Conservation (phyloP, 768 basidiomycete genomes). For the Atractiella rhizophila region DNA sequence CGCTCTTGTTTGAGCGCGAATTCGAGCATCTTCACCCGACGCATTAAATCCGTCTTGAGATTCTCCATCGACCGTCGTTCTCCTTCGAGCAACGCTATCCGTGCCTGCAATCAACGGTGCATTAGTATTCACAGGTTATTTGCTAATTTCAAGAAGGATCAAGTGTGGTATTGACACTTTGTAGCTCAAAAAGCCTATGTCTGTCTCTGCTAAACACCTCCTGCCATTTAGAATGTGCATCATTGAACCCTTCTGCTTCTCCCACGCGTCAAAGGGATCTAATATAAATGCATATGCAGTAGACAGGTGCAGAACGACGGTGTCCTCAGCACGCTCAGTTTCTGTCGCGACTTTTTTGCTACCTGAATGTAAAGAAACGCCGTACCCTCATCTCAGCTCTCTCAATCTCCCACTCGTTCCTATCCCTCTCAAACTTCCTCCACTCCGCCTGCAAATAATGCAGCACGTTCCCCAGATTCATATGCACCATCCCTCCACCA, state of each 20-base stretch:
- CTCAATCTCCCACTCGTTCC: constrained; percentile 99
- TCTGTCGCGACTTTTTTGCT: no score
- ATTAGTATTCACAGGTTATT: not conserved
- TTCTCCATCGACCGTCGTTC: constrained; percentile 94
- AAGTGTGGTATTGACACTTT: not conserved
- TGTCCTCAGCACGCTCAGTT: not conserved
- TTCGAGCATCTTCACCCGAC: constrained; percentile 97
- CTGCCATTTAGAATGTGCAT: no score
- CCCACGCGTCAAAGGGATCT: no score
- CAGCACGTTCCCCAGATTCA: constrained; percentile 73
- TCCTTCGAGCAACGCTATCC: constrained; percentile 89
- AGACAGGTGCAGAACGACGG: not conserved
- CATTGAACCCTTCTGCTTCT: no score
- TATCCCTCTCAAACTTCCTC: constrained; percentile 87
- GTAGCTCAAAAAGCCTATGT: no score
- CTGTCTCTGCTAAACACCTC: no score
- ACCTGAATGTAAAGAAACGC: constrained; percentile 11
- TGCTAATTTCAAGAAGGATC: not conserved
- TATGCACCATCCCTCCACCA: constrained; percentile 4
- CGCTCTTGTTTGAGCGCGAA: constrained; percentile 89
- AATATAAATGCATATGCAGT: not conserved
- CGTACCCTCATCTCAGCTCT: constrained; percentile 92
- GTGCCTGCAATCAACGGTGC: constrained; percentile 35
- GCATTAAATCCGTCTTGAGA: constrained; percentile 78
- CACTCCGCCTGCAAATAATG: constrained; percentile 97